These are phyloP conservation scores for Chaetomium globosum DNA, from an alignment of 2,329 filamentous ascomycete genomes.

Conservation along the genomic window DNA sequence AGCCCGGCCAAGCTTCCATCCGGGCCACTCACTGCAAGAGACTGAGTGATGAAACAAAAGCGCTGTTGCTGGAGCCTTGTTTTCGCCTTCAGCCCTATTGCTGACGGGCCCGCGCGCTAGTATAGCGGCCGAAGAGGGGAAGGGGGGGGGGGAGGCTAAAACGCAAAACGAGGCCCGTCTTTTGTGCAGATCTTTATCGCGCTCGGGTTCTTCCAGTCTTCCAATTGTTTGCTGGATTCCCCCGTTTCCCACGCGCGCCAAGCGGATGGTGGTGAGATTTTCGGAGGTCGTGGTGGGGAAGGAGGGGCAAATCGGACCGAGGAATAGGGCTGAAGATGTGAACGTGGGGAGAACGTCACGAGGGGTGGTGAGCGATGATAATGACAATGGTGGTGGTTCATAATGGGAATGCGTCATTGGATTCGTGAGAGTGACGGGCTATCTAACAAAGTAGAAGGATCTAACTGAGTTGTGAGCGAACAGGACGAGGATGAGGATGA, in stretches of 20 bases:
- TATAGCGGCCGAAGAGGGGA: conserved; percentile 10
- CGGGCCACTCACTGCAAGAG: no score
- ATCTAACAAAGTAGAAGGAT: neutral
- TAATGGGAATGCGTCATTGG: neutral
- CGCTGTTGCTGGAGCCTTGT: neutral
- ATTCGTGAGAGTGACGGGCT: conserved; percentile 16
- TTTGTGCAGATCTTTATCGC: conserved; percentile 33
- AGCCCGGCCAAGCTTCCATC: no score
- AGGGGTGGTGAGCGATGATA: no score
- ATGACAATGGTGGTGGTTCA: no score
- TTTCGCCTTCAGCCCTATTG: conserved; percentile 8
- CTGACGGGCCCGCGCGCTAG: conserved; percentile 9
- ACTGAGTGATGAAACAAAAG: neutral
- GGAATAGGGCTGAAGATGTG: neutral
- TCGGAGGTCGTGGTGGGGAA: neutral
- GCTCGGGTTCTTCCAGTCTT: neutral
- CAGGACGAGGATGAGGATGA: neutral
- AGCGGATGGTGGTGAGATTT: conserved; percentile 12
- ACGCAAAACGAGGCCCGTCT: conserved; percentile 4
- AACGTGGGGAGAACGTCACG: neutral
- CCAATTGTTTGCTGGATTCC: neutral
- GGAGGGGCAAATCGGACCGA: neutral
- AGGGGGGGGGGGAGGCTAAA: no score
- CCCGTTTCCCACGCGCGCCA: conserved; percentile 5
- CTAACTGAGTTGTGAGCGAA: neutral